These are phyloP conservation scores for Geotrichum cucujoidarum DNA, from an alignment of 1,139 yeast species.

Conservation along the genomic window DNA sequence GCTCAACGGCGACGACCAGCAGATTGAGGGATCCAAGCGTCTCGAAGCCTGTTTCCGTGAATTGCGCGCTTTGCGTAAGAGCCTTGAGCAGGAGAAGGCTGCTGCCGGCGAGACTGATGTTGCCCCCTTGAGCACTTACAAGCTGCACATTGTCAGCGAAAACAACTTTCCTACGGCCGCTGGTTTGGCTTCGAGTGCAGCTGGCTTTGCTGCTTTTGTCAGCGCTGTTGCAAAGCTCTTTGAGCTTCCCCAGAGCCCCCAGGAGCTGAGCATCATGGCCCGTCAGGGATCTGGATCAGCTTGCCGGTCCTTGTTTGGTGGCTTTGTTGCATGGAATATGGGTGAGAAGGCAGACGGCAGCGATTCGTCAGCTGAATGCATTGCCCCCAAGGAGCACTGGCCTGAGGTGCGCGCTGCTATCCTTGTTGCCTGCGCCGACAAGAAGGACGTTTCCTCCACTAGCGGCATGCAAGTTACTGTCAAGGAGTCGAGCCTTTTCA, in stretches of 20 bases:
- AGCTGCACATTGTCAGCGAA: constrained; percentile 79
- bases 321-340: constrained; percentile 99
- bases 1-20: constrained; percentile 73
- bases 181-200: constrained; percentile 95
- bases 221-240: constrained; percentile 78
- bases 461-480: constrained; percentile 96
- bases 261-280: constrained; percentile 87
- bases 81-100: constrained; percentile 16
- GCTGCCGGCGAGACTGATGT: constrained; percentile 38
- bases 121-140: constrained; percentile 60
- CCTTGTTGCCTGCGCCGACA: constrained; percentile 85
- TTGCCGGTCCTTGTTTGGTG: constrained; percentile 93
- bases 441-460: constrained; percentile 92
- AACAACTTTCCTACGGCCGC: constrained; percentile 99
- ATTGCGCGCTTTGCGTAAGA: constrained; percentile 51
- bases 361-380: constrained; percentile 89
- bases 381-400: constrained; percentile 85
- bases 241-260: constrained; percentile 70
- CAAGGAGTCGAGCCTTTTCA: constrained; percentile 77
- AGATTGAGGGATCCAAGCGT: constrained; percentile 56
- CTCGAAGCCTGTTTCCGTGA: constrained; percentile 76
- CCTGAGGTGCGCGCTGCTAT: constrained; percentile 88
- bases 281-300: constrained; percentile 99
- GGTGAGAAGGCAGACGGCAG: constrained; percentile 66
- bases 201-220: constrained; percentile 95